These are phyloP conservation scores for Crithidia bombi DNA, from an alignment of 208 protist genomes.

Conservation along the genomic window DNA sequence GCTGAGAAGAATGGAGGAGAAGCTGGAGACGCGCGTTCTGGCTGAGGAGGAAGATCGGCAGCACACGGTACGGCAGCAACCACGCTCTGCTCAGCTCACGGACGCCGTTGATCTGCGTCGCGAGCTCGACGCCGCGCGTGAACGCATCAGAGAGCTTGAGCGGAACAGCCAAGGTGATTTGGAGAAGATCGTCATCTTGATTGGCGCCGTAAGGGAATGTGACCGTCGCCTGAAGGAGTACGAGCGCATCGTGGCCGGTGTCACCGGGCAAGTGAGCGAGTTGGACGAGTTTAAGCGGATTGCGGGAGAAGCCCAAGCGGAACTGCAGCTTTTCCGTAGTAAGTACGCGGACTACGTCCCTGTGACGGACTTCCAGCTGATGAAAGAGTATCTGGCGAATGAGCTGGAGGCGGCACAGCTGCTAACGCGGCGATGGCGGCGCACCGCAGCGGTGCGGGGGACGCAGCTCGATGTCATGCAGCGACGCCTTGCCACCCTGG, in stretches of 20 bases:
- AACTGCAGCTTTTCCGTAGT: constrained; percentile 71
- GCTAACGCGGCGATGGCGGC: constrained; percentile 62
- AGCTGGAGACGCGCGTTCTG: constrained; percentile 33
- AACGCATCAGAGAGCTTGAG: constrained; percentile 56
- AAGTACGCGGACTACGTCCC: constrained; percentile 76
- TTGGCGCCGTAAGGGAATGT: constrained; percentile 75
- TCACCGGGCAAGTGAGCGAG: constrained; percentile 64
- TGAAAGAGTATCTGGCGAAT: constrained; percentile 68
- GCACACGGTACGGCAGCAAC: not conserved
- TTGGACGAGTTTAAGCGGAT: constrained; percentile 82
- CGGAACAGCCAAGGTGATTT: constrained; percentile 60
- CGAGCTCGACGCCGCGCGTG: constrained; percentile 42
- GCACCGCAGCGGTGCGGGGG: constrained; percentile 73
- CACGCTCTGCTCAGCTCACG: constrained; percentile 6
- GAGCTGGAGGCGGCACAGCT: constrained; percentile 61
- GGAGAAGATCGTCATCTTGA: constrained; percentile 80
- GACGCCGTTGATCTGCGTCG: constrained; percentile 38
- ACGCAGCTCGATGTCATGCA: constrained; percentile 83
- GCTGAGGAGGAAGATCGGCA: constrained; percentile 24
- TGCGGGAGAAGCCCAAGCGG: constrained; percentile 73
- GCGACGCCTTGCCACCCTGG: constrained; percentile 48
- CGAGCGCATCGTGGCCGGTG: constrained; percentile 47
- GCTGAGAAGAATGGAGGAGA: constrained; percentile 40
- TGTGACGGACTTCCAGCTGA: constrained; percentile 61
- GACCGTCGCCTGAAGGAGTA: constrained; percentile 72